These are phyloP conservation scores for Ambrosia trifida DNA, from an alignment of 129 eudicot species.

Conservation along the genomic window DNA sequence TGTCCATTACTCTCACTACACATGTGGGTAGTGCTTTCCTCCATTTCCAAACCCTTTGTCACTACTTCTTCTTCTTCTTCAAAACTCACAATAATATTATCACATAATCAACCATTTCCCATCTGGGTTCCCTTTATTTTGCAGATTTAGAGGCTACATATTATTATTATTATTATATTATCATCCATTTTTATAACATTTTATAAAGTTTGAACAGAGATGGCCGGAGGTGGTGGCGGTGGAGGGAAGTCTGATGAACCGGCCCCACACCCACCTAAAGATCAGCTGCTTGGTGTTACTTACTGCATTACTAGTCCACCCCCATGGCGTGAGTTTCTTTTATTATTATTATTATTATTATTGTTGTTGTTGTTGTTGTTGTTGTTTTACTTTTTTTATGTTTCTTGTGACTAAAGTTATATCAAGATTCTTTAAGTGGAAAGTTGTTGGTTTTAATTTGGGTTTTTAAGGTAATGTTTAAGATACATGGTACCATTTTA, in stretches of 20 bases:
- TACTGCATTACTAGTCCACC: constrained; percentile 97
- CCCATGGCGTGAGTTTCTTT: constrained; percentile 82
- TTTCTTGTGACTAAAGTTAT: constrained; percentile 3
- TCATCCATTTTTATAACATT: neutral
- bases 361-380: neutral
- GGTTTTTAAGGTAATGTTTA: constrained; percentile 17
- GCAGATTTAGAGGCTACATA: constrained; percentile 37
- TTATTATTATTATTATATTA: too few relatives aligned
- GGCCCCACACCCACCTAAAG: constrained; percentile 91
- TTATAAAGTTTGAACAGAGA: constrained; percentile 27
- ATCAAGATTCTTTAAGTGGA: constrained; percentile 10
- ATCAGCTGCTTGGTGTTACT: constrained; percentile 84
- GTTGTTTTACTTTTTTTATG: neutral
- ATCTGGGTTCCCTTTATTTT: constrained; percentile 47
- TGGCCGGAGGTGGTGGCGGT: constrained; percentile 80
- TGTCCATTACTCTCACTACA: constrained; percentile 34
- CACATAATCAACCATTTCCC: constrained; percentile 28
- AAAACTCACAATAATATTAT: neutral
- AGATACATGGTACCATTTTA: constrained; percentile 13
- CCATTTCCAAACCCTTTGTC: constrained; percentile 24
- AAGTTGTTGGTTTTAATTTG: constrained; percentile 15
- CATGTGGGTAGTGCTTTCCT: constrained; percentile 40
- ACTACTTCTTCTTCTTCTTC: constrained; percentile 21
- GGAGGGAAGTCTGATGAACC: constrained; percentile 76
- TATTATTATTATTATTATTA: neutral